Evolutionary conservation across 2,329 filamentous ascomycete species (phyloP), one percentile per base, ranked within the genome.

Genomic region (Cladosporium phlei): DNA sequence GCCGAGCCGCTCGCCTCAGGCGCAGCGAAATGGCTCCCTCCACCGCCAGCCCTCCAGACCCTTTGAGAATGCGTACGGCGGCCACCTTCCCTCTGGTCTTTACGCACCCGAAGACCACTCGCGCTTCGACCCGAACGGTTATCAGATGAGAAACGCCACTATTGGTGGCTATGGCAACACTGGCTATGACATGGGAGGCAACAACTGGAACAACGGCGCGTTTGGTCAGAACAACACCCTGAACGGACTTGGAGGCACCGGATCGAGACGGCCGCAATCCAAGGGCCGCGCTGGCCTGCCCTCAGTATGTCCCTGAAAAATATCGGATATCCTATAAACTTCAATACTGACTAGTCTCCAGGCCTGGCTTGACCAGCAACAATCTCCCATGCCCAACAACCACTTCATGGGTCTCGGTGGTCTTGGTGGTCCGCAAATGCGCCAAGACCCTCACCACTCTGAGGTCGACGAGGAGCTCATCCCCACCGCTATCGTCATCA

Each of bases 401-500:
- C 70, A 68, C 30, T 75, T 70, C 57, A 66, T 70, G 19, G 67
- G 67, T 43, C 66, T 69, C 27, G 59, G 59, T 16, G 58, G 59
- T 27, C 51, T 62, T 17, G 55, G 59, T 38, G 59, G 54, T 43
- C 59, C 65, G 59, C 64, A 55, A 53, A 70, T 68, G 55, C 68
- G 63, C 54, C 68, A 65, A 55, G 72, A 69, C 47, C 68, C 67
- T 46, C 69, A 76, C 55, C 59, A 68, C 47, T 71, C 73, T 28
- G 72, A 74, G 49, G 78, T 81, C 38, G 77, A 82, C 47, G 91
- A 95, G 56, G 91, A 97, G 70, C 80, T 98, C 51, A 98, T 98
- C 50, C 91, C 91, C 2, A 98, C 93, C 3, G 93, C 93, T 46
- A 97, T 98, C 59, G 93, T 98, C 49, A 97, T 98, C 70, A 98